Base-by-base conservation (phyloP, 1,139 yeast species). In the Tardiomyces depauwii region DNA sequence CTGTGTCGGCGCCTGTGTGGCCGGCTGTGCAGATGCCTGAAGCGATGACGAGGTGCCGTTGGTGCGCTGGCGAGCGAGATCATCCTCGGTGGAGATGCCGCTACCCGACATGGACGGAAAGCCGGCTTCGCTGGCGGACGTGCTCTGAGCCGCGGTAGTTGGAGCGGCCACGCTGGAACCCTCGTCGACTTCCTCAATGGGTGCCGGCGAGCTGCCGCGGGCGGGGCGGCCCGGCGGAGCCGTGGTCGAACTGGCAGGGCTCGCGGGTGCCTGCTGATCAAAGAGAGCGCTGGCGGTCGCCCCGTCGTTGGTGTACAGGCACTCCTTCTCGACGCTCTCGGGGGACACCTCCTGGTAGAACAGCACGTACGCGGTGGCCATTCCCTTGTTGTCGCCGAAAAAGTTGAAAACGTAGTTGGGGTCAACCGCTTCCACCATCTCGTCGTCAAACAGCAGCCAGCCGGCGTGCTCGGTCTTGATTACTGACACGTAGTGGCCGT, bases 401-500 rank as follows among this genome's bases (percentile, higher is more conserved):
- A 89, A 91, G 57, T 85, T 77, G 66, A 81, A 74, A 2, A 91
- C 96, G 55, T 82, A 87, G 42, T 76, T 72, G 51, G 88, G 95
- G 53, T 82, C 88, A 7, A 91, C 91, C 27, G 84, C 70, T 58
- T 89, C 97, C 5, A 89, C 96, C 18, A 93, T 81, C 64, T 91
- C 98, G 63, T 91, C 98, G 62, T 91, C 98, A 65, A 86, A 91
- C 49, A 91, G 66, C 30, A 91, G 67, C 98, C 98, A 91, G 1
- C 96, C 86, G 40, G 80, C 78, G 18, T 77, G 73, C 48, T 77
- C 80, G 13, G 89, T 82, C 61, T 88, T 88, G 53, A 94, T 83
- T 10, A 91, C 69, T 0, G 95, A 77, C 13, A 91, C 89, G 59
- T 91, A 91, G 63, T 91, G 98, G 0, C 98, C 98, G 65, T 89